These are phyloP conservation scores for Licmophora abbreviata DNA, from an alignment of 108 stramenopile genomes.

Conservation along the genomic window DNA sequence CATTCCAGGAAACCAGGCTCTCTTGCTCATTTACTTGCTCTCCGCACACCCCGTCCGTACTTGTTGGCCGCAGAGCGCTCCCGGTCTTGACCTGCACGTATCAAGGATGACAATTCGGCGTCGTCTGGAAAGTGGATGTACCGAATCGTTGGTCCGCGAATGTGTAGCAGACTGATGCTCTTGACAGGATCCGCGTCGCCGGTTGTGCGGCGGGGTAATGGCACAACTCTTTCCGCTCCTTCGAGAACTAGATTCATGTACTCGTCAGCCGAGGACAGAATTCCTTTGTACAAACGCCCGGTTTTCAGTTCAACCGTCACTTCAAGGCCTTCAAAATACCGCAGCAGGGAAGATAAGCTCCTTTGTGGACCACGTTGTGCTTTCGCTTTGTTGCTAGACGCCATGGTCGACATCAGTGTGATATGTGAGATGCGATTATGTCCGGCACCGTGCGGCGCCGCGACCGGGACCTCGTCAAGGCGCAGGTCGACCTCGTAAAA, in stretches of 20 bases:
- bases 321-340: conserved; percentile 51
- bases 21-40: conserved; percentile 1
- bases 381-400: too few species aligned
- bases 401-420: too few species aligned
- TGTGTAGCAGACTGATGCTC: conserved; percentile 26
- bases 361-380: not conserved
- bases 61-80: conserved; percentile 46
- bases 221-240: conserved; percentile 1
- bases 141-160: conserved; percentile 65
- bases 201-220: not conserved
- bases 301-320: conserved; percentile 68
- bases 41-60: conserved; percentile 58
- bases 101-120: conserved; percentile 28
- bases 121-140: conserved; percentile 74
- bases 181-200: conserved; percentile 1
- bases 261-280: conserved; percentile 41
- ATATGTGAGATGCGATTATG: too few species aligned
- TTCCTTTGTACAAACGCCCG: conserved; percentile 47
- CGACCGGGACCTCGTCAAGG: too few species aligned
- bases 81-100: conserved; percentile 43
- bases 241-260: conserved; percentile 63
- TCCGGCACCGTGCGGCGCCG: too few species aligned
- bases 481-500: too few species aligned
- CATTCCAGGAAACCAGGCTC: too few species aligned
- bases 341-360: conserved; percentile 33